Base-by-base conservation (phyloP, 768 basidiomycete species). In the Punctularia strigosozonata region DNA sequence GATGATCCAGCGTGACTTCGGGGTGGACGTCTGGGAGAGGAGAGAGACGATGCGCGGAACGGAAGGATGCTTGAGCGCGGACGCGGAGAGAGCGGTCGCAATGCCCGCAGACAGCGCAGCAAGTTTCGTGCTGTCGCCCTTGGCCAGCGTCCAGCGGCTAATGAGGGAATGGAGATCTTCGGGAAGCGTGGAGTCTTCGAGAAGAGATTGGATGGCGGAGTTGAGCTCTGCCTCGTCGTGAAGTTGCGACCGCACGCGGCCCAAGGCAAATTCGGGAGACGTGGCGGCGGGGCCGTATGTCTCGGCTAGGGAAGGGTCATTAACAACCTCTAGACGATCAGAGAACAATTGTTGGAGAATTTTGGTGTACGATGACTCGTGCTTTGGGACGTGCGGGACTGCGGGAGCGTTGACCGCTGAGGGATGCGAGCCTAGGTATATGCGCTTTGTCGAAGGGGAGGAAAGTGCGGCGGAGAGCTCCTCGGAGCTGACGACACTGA, bases 1-100 rank as follows among this genome's bases (percentile, higher is more conserved):
- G 49, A 99, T 83, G 58, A 99, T 98, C 95, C 95, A 99, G 42
- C 86, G 71, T 5, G 87, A 90, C 25, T 66, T 66, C n/a, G n/a
- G n/a, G 6, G 77, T 64, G 30, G 73, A 63, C 48, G 95, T 75
- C 47, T 79, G 73, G 15, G 72, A 59, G 28, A 69, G 68, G 8
- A 83, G 63, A 13, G 68, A 51, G 25, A 88, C 68, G 32, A 87
- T 68, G 21, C 67, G 68, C 28, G 74, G 60, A 4, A 71, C 74
- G 6, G 68, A 59, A 4, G 68, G 56, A 42, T 69, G 63, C 6
- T 56, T 43, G 35, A 59, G 34, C 14, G 62, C 47, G 1, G 65
- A 41, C 14, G 63, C 61, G 47, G 72, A 63, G 10, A 85, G 65
- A 19, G 55, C 56, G 18, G 64, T 46, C 25, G 73, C 59, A 36